Evolutionary conservation across 306 rosid genomes (phyloP).

Genomic region (Prunus armeniaca): DNA sequence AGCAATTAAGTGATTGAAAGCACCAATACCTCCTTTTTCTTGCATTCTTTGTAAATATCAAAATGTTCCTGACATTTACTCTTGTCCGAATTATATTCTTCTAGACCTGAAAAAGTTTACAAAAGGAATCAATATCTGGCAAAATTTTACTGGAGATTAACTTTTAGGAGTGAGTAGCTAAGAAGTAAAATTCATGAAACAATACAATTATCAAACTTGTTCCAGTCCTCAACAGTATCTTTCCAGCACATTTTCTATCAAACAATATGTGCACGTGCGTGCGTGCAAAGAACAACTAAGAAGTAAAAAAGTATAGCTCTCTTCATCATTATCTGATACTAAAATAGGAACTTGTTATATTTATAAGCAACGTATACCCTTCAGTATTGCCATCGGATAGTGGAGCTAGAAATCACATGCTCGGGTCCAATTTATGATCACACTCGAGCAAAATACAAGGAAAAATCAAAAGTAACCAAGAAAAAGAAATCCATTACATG

Average conservation of each 20-base stretch:
- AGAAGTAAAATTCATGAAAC: not conserved
- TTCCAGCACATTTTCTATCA: not conserved
- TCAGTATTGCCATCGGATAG: not conserved
- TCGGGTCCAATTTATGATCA: not conserved
- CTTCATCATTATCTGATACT: not conserved
- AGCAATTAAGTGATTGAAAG: constrained; percentile 5
- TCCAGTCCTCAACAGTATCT: not conserved
- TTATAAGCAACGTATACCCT: not conserved
- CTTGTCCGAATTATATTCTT: constrained; percentile 60
- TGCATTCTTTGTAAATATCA: constrained; percentile 91
- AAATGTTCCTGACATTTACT: constrained; percentile 92
- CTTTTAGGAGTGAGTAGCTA: not conserved
- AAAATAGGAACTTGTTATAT: not conserved
- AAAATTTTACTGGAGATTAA: not conserved
- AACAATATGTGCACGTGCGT: not conserved
- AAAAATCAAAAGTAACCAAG: not conserved
- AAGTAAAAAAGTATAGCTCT: not conserved
- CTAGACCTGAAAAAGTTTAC: constrained; percentile 57
- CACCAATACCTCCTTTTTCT: constrained; percentile 80
- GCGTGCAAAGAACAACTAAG: not conserved
- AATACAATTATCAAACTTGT: not conserved
- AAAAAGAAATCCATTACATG: not conserved
- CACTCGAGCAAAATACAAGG: not conserved
- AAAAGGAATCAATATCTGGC: not conserved
- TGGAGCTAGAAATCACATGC: not conserved